These are phyloP conservation scores for Picocystis sp. DNA, from an alignment of 163 green algal species.

Conservation along the genomic window DNA sequence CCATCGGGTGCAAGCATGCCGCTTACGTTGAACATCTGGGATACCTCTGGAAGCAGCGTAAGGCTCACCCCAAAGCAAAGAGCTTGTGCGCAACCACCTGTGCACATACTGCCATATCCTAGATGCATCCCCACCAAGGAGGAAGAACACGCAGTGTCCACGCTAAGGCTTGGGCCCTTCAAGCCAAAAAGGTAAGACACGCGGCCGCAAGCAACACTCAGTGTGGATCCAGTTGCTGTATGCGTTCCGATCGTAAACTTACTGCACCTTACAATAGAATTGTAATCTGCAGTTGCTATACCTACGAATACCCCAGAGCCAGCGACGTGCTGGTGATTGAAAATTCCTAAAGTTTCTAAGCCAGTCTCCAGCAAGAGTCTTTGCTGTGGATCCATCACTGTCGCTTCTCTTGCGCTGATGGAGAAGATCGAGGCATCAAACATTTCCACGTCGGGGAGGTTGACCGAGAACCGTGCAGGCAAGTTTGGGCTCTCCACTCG, in stretches of 20 bases:
- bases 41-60: slow-evolving; percentile 14
- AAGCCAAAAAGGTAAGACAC: background rate
- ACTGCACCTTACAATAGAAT: slow-evolving; percentile 1
- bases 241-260: background rate
- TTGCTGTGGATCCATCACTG: slow-evolving; percentile 39
- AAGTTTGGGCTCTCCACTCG: too few relatives aligned
- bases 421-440: slow-evolving; percentile 5
- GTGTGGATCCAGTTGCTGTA: background rate
- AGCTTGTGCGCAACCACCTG: slow-evolving; percentile 12
- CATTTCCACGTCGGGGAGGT: background rate
- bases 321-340: too few relatives aligned
- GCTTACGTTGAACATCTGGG: slow-evolving; percentile 8
- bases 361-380: slow-evolving; percentile 31
- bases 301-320: background rate
- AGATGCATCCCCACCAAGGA: slow-evolving; percentile 34
- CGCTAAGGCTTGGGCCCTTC: background rate
- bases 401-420: slow-evolving; percentile 15
- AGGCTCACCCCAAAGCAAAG: slow-evolving; percentile 18
- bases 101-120: slow-evolving; percentile 20
- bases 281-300: slow-evolving; percentile 4
- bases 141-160: slow-evolving; percentile 2
- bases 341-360: background rate
- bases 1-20: slow-evolving; percentile 27
- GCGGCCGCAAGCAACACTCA: background rate
- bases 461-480: too few relatives aligned